Evolutionary conservation across 1,139 yeast genomes (phyloP), one percentile per base, ranked within the genome.

Genomic region (Sugiyamaella neomexicana): DNA sequence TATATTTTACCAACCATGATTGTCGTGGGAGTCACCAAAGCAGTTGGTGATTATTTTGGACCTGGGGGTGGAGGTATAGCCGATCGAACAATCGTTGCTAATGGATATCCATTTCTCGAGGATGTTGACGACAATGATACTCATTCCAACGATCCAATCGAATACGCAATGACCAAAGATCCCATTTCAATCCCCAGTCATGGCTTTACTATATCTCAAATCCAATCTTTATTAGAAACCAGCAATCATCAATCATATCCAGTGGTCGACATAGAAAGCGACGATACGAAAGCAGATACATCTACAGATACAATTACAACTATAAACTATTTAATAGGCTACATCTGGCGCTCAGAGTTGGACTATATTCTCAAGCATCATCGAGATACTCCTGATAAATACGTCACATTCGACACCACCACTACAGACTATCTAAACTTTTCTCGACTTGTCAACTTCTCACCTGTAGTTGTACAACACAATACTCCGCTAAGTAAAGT

Each of bases 1-100:
- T 93, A 89, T 67, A 88, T 95, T 55, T 79, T 95, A 12, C 99
- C 99, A 0, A 88, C 97, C 0, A 93, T 95, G 99, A 86, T 95
- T 51, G 96, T 89, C 0, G 96, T 95, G 1, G 93, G 96, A 0
- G 81, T 86, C n/a, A 90, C 99, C 1, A 87, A 89, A 63, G 73
- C 83, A 45, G 83, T 93, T 29, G 81, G 82, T 59, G 95, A 87
- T 60, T 77, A 75, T 55, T 85, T 87, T 77, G 96, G 96, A 1
- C 76, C 80, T 42, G 85, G 84, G 23, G 77, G 80, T 40, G 77
- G 80, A 39, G 98, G 98, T 1, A 90, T 95, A 58, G 97, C 99
- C 0, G 99, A 95, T 67, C 95, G 90, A 68, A 93, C 91, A 88
- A 89, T 95, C 60, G 75, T 76, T 50, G 88, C 89, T 63, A 91